Conservation (phyloP, 1,284 basidiomycete genomes). For the Heterobasidion occidentale region DNA sequence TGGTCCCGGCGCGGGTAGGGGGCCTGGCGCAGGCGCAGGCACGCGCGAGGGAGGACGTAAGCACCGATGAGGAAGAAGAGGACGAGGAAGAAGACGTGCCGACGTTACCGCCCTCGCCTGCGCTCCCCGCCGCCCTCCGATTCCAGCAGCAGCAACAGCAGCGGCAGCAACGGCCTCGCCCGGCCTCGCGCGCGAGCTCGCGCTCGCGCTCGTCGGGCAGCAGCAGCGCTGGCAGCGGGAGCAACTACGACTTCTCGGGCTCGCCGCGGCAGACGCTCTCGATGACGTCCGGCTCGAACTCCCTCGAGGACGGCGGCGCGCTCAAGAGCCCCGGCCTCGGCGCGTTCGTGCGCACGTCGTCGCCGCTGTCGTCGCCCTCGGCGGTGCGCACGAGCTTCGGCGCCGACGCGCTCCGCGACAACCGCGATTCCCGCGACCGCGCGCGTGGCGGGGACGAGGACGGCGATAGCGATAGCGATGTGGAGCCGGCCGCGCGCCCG, state of each 20-base stretch:
- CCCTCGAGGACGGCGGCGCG: conserved; percentile 7
- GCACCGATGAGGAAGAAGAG: conserved; percentile 5
- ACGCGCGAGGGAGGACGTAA: conserved; percentile 1
- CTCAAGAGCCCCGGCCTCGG: conserved; percentile 9
- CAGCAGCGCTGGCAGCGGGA: background rate
- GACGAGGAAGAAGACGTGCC: conserved; percentile 3
- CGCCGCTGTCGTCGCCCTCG: conserved; percentile 6
- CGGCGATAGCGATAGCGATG: background rate
- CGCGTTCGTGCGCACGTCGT: conserved; percentile 5
- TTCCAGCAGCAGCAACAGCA: no score
- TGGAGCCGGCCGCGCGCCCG: background rate
- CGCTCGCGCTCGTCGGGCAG: conserved; percentile 1
- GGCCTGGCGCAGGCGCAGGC: conserved; percentile 1
- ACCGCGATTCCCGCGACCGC: conserved; percentile 22
- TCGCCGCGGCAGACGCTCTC: conserved; percentile 7
- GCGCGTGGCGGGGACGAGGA: background rate
- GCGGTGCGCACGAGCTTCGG: conserved; percentile 8
- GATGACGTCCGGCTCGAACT: conserved; percentile 10
- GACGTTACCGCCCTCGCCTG: background rate
- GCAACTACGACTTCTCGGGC: conserved; percentile 3
- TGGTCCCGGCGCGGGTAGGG: conserved; percentile 19
- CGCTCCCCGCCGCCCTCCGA: background rate
- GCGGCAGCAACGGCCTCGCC: no score
- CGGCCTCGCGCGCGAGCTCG: conserved; percentile 1
- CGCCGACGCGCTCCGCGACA: conserved; percentile 5